Evolutionary conservation across 352 stramenopile genomes (phyloP).

Genomic region (Phytophthora hybrid): DNA sequence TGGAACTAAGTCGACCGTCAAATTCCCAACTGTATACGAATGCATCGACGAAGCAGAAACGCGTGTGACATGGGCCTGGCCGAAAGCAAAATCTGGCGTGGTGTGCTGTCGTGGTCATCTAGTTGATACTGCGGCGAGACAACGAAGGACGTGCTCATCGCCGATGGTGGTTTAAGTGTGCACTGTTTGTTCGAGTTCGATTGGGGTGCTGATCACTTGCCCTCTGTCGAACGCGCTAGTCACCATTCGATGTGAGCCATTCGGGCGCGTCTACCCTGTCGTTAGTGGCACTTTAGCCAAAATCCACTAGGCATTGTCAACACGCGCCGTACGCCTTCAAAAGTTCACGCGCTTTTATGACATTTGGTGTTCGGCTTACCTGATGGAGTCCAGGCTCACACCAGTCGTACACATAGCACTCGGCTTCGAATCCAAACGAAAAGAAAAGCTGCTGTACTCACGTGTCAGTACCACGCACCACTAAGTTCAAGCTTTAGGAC

Average conservation of each 20-base stretch:
- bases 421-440: too few relatives aligned
- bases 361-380: not conserved
- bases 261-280: not conserved
- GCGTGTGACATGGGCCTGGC: constrained; percentile 7
- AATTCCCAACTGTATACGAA: constrained; percentile 15
- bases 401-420: too few relatives aligned
- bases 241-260: constrained; percentile 1
- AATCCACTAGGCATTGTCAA: not conserved
- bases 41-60: constrained; percentile 23
- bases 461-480: too few relatives aligned
- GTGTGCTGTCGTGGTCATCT: not conserved
- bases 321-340: not conserved
- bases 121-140: constrained; percentile 7
- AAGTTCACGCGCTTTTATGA: too few relatives aligned
- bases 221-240: not conserved
- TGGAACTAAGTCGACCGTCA: constrained; percentile 18
- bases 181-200: not conserved
- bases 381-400: too few relatives aligned
- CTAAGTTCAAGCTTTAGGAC: not conserved
- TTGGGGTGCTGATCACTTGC: not conserved
- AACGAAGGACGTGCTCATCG: not conserved
- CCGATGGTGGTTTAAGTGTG: not conserved
- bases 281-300: not conserved
- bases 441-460: too few relatives aligned
- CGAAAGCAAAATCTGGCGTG: constrained; percentile 20